Evolutionary conservation across 768 basidiomycete species (phyloP), one percentile per base, ranked within the genome.

Genomic region (Gautieria morchelliformis): DNA sequence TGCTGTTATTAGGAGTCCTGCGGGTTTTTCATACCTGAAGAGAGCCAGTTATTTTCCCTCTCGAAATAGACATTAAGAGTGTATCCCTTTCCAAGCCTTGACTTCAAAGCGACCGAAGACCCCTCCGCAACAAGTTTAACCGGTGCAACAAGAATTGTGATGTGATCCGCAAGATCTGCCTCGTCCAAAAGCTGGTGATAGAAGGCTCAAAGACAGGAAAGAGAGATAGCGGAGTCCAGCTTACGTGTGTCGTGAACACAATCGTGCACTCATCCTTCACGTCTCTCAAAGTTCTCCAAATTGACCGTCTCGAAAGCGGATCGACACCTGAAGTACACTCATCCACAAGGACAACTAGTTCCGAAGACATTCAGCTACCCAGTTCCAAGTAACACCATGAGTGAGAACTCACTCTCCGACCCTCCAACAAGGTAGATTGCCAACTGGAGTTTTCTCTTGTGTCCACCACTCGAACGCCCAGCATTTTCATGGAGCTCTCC

Each of bases 381-480:
- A 37, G 2, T 32, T n/a, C 3, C 11, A 52, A 11, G 20, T 32
- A 24, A 60, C 19, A 5, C 9, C 4, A 37, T 2, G 11, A 37
- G 14, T 2, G 35, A 37, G 14, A 9, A 37, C 80, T 52, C 62
- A 85, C 83, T 80, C 64, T 80, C 81, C 0, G 87, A 88, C 1
- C 87, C 87, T 4, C 87, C 87, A 22, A 89, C 73, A 11, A 91
- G 71, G 9, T 88, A 87, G 62, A 88, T 83, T 0, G 89, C 89
- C n/a, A 90, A 72, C 63, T 91, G 89, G 22, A 91, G 70, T 69
- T 90, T 90, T 63, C 89, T 68, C 71, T 89, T 90, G 71, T 91
- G 88, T 8, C 89, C 89, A 1, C 89, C 89, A 48, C 82, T 84
- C 37, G 90, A 74, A 1, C 80, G 84, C 53, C 72, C 72, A 1